These are phyloP conservation scores for Hyphodiscus hymeniophilus DNA, from an alignment of 495 filamentous ascomycete genomes.

Conservation along the genomic window DNA sequence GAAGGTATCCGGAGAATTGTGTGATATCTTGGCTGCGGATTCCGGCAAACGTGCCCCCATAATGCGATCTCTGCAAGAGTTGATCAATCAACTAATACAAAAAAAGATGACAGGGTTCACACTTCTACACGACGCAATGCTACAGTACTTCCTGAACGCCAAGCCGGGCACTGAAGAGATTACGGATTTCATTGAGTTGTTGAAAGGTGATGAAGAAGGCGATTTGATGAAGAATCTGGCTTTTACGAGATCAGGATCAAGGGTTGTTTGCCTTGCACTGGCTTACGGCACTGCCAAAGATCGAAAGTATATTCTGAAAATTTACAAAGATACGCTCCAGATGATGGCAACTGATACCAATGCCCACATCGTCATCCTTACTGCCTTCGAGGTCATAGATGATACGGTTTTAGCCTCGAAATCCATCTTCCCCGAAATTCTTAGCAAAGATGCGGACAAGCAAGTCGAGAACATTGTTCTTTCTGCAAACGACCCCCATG, in stretches of 20 bases:
- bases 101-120: conserved; percentile 95
- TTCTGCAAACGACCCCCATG: conserved; percentile 58
- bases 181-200: conserved; percentile 78
- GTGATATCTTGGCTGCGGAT: conserved; percentile 59
- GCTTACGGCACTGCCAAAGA: conserved; percentile 87
- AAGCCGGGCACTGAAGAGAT: conserved; percentile 68
- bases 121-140: conserved; percentile 94
- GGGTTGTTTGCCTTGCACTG: conserved; percentile 70
- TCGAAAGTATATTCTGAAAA: conserved; percentile 76
- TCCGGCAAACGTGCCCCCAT: conserved; percentile 82
- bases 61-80: conserved; percentile 72
- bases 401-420: conserved; percentile 87
- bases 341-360: conserved; percentile 70
- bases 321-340: conserved; percentile 78
- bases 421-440: conserved; percentile 71
- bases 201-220: conserved; percentile 84
- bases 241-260: conserved; percentile 83
- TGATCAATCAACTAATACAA: conserved; percentile 84
- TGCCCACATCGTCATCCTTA: conserved; percentile 72
- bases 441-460: conserved; percentile 55
- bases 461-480: conserved; percentile 54
- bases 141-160: conserved; percentile 84
- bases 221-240: conserved; percentile 89
- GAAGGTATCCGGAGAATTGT: conserved; percentile 44
- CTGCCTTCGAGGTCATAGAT: conserved; percentile 84